Percentiles rank a stretch among this genome's conserved stretches.
These are phyloP conservation scores for Paecilomyces sp. DNA, from an alignment of 2,329 filamentous ascomycete species.

Conservation along the genomic window DNA sequence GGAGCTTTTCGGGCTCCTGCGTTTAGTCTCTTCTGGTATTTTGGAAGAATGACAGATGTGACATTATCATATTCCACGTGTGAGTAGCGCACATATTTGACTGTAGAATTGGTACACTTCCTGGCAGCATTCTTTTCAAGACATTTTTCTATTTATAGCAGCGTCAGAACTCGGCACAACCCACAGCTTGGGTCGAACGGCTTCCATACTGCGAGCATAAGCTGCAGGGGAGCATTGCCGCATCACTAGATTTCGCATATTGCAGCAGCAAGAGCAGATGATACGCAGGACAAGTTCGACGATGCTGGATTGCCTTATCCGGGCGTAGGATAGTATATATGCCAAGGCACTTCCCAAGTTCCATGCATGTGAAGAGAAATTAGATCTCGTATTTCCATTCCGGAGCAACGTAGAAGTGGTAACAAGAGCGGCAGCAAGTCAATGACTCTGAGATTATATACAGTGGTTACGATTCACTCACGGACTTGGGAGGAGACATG, in stretches of 20 bases:
- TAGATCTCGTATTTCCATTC: not conserved
- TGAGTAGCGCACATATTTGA: not conserved
- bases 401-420: not conserved
- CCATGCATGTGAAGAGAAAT: not conserved
- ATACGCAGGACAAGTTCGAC: not conserved
- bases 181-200: not conserved
- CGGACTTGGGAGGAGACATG: not conserved
- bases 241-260: not conserved
- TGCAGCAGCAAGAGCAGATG: not conserved
- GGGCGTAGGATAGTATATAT: not conserved
- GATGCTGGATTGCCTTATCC: not conserved
- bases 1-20: not conserved
- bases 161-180: not conserved
- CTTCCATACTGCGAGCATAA: too few relatives aligned
- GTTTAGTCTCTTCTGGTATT: not conserved
- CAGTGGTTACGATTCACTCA: not conserved
- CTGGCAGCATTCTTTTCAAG: not conserved
- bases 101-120: too few relatives aligned
- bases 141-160: not conserved
- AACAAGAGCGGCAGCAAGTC: not conserved
- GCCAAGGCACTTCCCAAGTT: not conserved
- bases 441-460: not conserved
- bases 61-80: not conserved
- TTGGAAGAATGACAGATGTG: not conserved
- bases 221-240: too few relatives aligned